phyloP scores from a whole-genome alignment of 176 grass and related monocot species.

The Panicum miliaceum region DNA sequence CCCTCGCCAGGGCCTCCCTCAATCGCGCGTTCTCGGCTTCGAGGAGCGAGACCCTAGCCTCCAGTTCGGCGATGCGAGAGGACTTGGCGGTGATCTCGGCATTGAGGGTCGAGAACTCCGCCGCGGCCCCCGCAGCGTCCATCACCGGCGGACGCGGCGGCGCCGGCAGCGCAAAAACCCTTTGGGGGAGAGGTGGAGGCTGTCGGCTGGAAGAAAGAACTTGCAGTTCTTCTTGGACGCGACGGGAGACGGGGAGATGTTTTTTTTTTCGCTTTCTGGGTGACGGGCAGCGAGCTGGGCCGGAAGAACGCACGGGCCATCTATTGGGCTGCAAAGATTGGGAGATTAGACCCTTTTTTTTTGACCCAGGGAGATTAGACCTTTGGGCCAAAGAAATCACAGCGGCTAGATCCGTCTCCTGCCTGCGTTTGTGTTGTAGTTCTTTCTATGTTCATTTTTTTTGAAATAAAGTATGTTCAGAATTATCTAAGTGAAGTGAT shows the following conservation, averaged over 20 bases:
- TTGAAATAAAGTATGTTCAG: no score
- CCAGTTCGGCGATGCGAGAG: constrained; percentile 48
- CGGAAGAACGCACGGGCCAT: not conserved
- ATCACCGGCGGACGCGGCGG: constrained; percentile 19
- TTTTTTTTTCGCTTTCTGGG: not conserved
- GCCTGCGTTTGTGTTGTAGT: no score
- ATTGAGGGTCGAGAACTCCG: constrained; percentile 29
- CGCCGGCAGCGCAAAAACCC: constrained; percentile 15
- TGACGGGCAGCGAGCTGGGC: not conserved
- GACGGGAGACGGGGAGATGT: not conserved
- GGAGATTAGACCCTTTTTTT: no score
- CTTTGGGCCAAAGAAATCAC: no score
- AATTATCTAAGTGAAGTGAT: no score
- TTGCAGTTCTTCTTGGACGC: no score
- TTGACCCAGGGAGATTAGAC: no score
- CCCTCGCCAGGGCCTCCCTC: constrained; percentile 18
- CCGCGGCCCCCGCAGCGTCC: not conserved
- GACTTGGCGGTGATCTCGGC: constrained; percentile 39
- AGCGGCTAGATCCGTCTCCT: no score
- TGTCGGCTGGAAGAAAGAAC: not conserved
- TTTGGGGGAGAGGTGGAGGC: not conserved
- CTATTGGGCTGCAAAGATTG: no score
- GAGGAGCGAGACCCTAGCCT: constrained; percentile 47
- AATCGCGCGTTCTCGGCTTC: constrained; percentile 53
- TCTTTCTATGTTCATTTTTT: no score